These are phyloP conservation scores for Apiotrichum laibachii DNA, from an alignment of 1,284 basidiomycete species.

Conservation along the genomic window DNA sequence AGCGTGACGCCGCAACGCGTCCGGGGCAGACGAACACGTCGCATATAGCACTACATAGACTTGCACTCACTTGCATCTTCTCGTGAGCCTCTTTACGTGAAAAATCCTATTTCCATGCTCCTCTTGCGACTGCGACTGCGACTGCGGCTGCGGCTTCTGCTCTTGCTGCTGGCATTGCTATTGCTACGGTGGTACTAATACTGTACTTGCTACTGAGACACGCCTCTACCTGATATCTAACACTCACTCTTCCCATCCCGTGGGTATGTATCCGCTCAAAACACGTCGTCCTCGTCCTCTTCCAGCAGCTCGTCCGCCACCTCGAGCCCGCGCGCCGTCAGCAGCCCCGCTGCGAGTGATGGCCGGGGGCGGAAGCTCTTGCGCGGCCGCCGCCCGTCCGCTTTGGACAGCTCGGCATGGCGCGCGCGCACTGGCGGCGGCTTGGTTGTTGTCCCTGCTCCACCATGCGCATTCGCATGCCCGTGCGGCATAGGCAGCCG, in stretches of 20 bases:
- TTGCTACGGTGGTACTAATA: no score
- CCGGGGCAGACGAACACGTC: constrained; percentile 4
- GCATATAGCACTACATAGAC: constrained; percentile 10
- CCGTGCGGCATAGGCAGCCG: no score
- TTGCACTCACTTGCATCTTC: neutral
- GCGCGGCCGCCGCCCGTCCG: constrained; percentile 57
- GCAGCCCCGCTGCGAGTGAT: constrained; percentile 16
- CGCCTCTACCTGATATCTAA: neutral
- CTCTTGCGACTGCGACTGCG: no score
- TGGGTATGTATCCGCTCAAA: constrained; percentile 5
- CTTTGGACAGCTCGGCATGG: constrained; percentile 57
- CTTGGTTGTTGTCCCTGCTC: no score
- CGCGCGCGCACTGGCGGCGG: constrained; percentile 12
- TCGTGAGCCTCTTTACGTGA: neutral
- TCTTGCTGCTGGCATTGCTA: no score
- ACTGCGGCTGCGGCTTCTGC: neutral
- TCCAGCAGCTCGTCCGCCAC: constrained; percentile 8
- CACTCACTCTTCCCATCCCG: neutral
- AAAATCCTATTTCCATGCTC: no score
- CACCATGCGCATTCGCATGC: no score
- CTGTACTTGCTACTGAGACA: neutral
- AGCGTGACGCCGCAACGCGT: constrained; percentile 6
- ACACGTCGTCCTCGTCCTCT: constrained; percentile 25
- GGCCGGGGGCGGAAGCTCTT: constrained; percentile 58
- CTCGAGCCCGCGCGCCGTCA: constrained; percentile 3